phyloP scores from a whole-genome alignment of 495 filamentous ascomycete species.

The Penicillium psychrofluorescens region DNA sequence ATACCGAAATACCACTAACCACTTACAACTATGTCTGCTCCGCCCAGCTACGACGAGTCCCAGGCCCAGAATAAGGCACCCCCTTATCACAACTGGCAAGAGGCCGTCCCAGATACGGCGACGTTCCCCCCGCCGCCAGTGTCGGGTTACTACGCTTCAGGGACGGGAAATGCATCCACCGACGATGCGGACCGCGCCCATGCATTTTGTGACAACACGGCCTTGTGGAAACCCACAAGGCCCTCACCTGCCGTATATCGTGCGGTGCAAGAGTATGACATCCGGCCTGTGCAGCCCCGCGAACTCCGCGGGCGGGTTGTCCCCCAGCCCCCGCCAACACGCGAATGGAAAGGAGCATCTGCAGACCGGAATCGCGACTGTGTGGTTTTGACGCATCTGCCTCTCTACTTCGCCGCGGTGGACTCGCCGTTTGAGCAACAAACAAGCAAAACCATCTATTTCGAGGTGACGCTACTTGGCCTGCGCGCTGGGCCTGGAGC shows the following conservation, averaged over 20 bases:
- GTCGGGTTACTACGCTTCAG: conserved; percentile 58
- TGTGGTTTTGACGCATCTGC: conserved; percentile 57
- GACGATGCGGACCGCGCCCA: conserved; percentile 66
- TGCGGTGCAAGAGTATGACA: conserved; percentile 32
- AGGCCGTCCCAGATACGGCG: conserved; percentile 68
- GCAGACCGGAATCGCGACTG: conserved; percentile 32
- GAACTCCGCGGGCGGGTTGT: conserved; percentile 41
- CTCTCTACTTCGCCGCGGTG: conserved; percentile 61
- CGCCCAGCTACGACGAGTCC: conserved; percentile 26
- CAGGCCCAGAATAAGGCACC: conserved; percentile 25
- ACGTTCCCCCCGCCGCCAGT: conserved; percentile 76
- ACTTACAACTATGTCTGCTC: not conserved
- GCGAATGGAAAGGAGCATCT: conserved; percentile 40
- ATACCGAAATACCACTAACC: not conserved
- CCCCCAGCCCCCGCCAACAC: conserved; percentile 11
- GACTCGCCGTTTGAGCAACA: conserved; percentile 60
- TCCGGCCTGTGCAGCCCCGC: conserved; percentile 36
- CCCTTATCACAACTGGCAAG: conserved; percentile 73
- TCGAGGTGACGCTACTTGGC: conserved; percentile 57
- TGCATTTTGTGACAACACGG: conserved; percentile 58
- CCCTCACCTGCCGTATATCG: conserved; percentile 32
- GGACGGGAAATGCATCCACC: conserved; percentile 65
- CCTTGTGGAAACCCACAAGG: conserved; percentile 51
- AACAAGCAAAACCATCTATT: conserved; percentile 63
- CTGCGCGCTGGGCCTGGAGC: conserved; percentile 30